phyloP scores from a whole-genome alignment of 148 eudicot genomes.

The Vaccinium vitisidaea region DNA sequence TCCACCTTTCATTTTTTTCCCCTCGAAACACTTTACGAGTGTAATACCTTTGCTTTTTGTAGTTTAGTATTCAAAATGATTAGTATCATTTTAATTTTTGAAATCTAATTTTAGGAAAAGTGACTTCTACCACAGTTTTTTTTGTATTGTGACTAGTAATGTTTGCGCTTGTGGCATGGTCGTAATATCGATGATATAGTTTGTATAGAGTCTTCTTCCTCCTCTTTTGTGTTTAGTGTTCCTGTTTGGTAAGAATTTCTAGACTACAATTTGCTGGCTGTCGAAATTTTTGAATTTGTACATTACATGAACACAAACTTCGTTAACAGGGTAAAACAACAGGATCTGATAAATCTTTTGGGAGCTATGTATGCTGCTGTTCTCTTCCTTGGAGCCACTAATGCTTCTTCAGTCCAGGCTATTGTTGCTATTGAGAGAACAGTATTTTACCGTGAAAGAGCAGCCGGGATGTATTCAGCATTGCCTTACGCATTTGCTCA shows the following conservation, averaged over 20 bases:
- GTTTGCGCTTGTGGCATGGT: too few species aligned
- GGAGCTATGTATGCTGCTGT: slow-evolving; percentile 50
- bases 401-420: slow-evolving; percentile 39
- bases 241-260: background rate
- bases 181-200: background rate
- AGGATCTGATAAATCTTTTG: slow-evolving; percentile 40
- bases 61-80: too few species aligned
- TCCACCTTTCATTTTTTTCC: too few species aligned
- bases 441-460: slow-evolving; percentile 54
- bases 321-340: slow-evolving; percentile 37
- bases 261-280: background rate
- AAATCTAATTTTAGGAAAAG: too few species aligned
- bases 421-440: slow-evolving; percentile 48
- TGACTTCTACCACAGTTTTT: too few species aligned
- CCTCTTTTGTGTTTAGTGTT: background rate
- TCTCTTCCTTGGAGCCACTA: slow-evolving; percentile 49
- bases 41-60: too few species aligned
- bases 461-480: slow-evolving; percentile 55
- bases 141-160: too few species aligned
- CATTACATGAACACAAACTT: background rate
- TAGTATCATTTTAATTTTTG: too few species aligned
- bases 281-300: background rate
- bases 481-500: slow-evolving; percentile 56
- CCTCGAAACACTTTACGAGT: too few species aligned
- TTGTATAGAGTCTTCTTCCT: background rate